phyloP scores from a whole-genome alignment of 768 basidiomycete genomes.

The Boletus vinaceobasis region DNA sequence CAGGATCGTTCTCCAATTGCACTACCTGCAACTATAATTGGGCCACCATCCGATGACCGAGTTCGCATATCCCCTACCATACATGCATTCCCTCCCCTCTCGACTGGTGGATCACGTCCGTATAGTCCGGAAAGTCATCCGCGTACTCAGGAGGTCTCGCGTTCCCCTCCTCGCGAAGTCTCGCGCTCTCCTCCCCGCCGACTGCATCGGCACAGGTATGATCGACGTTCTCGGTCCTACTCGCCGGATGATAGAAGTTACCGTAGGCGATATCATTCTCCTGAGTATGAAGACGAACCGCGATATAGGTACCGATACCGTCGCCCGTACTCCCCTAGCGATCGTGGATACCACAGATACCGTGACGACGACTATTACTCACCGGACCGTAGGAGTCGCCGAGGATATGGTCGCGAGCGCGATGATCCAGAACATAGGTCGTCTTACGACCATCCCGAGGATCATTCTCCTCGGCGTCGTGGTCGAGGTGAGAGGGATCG shows the following conservation, averaged over 20 bases:
- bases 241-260: slow-evolving; percentile 14
- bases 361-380: slow-evolving; percentile 8
- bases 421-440: slow-evolving; percentile 8
- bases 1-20: slow-evolving; percentile 23
- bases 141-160: not conserved
- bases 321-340: slow-evolving; percentile 18
- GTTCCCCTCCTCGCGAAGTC: slow-evolving; percentile 8
- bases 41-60: slow-evolving; percentile 8
- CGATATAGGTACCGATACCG: slow-evolving; percentile 2
- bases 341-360: slow-evolving; percentile 12
- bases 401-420: not conserved
- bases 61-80: slow-evolving; percentile 25
- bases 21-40: slow-evolving; percentile 19
- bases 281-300: slow-evolving; percentile 13
- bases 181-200: slow-evolving; percentile 7
- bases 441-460: not conserved
- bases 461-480: not conserved
- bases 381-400: slow-evolving; percentile 10
- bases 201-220: not conserved
- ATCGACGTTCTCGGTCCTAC: slow-evolving; percentile 23
- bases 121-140: slow-evolving; percentile 5
- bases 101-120: slow-evolving; percentile 10
- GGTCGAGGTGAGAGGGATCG: not conserved
- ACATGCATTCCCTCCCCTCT: slow-evolving; percentile 15
- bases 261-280: slow-evolving; percentile 7